These are phyloP conservation scores for Mycena floridula DNA, from an alignment of 768 basidiomycete species.

Conservation along the genomic window DNA sequence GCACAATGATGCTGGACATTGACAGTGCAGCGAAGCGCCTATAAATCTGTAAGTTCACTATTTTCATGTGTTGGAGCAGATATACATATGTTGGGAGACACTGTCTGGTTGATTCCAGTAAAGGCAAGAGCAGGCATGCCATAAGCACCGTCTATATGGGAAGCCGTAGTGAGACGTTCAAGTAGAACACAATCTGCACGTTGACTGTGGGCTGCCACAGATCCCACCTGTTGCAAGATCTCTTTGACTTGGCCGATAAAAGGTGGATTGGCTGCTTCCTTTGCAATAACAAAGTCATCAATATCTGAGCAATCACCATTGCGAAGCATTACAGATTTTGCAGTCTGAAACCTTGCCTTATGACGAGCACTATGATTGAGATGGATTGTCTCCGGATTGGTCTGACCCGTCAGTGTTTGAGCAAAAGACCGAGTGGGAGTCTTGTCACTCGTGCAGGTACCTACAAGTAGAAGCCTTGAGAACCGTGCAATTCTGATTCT, in stretches of 20 bases:
- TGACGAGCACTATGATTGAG: neutral
- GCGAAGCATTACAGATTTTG: neutral
- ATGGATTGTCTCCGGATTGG: neutral
- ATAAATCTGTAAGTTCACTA: neutral
- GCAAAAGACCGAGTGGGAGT: neutral
- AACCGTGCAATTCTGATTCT: too few species aligned
- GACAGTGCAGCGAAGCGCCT: conserved; percentile 2
- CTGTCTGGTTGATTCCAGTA: neutral
- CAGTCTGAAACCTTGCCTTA: neutral
- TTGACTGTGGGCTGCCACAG: neutral
- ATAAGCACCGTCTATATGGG: neutral
- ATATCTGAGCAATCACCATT: neutral
- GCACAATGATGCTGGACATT: conserved; percentile 5
- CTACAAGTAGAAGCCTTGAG: neutral
- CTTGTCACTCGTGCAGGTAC: neutral
- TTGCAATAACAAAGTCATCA: neutral
- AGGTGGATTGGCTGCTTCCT: neutral
- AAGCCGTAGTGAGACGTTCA: neutral
- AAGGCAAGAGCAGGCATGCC: neutral
- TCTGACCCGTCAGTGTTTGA: neutral
- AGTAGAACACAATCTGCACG: neutral
- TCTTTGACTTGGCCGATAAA: neutral
- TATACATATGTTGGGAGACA: neutral
- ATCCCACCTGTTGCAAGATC: neutral
- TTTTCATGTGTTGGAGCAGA: neutral